Percentiles rank a stretch among this genome's conserved stretches.
Evolutionary conservation across 208 protist genomes (phyloP).

Genomic region (Trypanosoma rangeli): DNA sequence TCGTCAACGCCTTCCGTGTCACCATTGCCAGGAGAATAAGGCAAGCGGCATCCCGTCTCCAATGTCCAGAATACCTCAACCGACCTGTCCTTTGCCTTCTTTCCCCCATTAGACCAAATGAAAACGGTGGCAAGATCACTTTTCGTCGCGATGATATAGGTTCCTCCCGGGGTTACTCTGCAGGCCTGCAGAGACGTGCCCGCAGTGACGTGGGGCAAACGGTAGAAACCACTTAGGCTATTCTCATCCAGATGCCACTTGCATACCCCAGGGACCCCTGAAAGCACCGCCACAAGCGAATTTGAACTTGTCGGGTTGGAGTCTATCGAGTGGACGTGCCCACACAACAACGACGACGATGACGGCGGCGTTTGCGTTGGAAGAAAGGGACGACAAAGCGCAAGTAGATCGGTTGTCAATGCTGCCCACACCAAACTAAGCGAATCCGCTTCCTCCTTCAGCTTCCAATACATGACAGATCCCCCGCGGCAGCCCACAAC

Average conservation of each 20-base stretch:
- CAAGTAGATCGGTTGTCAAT: constrained; percentile 47
- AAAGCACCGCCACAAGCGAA: constrained; percentile 67
- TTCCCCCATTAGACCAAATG: constrained; percentile 74
- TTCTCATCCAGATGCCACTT: constrained; percentile 85
- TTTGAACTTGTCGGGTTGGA: constrained; percentile 79
- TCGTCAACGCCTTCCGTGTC: background rate
- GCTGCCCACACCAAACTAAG: constrained; percentile 46
- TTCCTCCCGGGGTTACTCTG: constrained; percentile 65
- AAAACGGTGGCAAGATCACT: constrained; percentile 62
- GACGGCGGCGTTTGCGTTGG: constrained; percentile 24
- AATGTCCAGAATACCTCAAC: constrained; percentile 68
- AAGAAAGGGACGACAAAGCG: constrained; percentile 56
- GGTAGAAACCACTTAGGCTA: constrained; percentile 71
- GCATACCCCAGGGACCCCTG: constrained; percentile 63
- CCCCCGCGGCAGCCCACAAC: constrained; percentile 68
- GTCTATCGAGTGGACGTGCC: constrained; percentile 69
- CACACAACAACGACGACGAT: constrained; percentile 26
- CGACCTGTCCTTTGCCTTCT: constrained; percentile 58
- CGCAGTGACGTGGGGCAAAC: constrained; percentile 29
- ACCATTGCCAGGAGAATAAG: background rate
- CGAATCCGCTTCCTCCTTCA: constrained; percentile 26
- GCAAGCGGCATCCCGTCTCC: constrained; percentile 41
- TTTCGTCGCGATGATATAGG: constrained; percentile 68
- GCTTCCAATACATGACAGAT: constrained; percentile 66
- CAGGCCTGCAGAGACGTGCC: constrained; percentile 43